A percentile compares a stretch with the other conserved stretches of the same genome.
Conservation (phyloP, 2,329 filamentous ascomycete species). For the Penicillium concentricum region DNA sequence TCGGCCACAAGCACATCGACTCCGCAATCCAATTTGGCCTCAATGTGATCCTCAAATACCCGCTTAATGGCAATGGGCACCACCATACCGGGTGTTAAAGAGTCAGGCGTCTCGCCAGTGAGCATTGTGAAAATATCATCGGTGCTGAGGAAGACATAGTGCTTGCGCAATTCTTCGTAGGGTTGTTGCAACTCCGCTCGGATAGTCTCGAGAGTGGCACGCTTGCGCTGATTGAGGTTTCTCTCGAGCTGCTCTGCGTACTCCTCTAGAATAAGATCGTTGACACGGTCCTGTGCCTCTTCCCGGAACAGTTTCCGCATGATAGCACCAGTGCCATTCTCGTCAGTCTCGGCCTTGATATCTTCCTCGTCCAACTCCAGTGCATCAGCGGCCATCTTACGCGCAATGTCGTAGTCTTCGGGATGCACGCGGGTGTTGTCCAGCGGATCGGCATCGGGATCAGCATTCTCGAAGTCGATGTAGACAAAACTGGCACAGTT, state of each 20-base stretch:
- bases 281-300: slow-evolving; percentile 89
- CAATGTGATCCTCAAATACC: slow-evolving; percentile 87
- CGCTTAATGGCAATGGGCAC: slow-evolving; percentile 84
- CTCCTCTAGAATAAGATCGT: slow-evolving; percentile 92
- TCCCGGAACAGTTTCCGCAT: slow-evolving; percentile 94
- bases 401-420: slow-evolving; percentile 95
- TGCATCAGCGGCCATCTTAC: slow-evolving; percentile 97
- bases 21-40: slow-evolving; percentile 90
- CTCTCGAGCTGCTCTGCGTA: slow-evolving; percentile 93
- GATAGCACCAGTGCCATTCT: slow-evolving; percentile 84
- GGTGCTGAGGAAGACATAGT: slow-evolving; percentile 67
- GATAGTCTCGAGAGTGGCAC: slow-evolving; percentile 93
- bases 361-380: slow-evolving; percentile 97
- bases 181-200: slow-evolving; percentile 87
- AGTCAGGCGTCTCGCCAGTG: slow-evolving; percentile 85
- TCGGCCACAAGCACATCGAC: slow-evolving; percentile 85
- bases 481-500: slow-evolving; percentile 96
- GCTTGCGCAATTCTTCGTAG: slow-evolving; percentile 88
- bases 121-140: slow-evolving; percentile 95
- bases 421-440: slow-evolving; percentile 97
- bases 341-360: slow-evolving; percentile 88
- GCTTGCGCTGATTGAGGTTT: slow-evolving; percentile 91
- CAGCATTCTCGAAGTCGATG: slow-evolving; percentile 81
- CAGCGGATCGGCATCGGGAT: slow-evolving; percentile 80
- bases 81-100: slow-evolving; percentile 85